These are phyloP conservation scores for Phytophthora hybrid DNA, from an alignment of 352 stramenopile genomes.

Conservation along the genomic window DNA sequence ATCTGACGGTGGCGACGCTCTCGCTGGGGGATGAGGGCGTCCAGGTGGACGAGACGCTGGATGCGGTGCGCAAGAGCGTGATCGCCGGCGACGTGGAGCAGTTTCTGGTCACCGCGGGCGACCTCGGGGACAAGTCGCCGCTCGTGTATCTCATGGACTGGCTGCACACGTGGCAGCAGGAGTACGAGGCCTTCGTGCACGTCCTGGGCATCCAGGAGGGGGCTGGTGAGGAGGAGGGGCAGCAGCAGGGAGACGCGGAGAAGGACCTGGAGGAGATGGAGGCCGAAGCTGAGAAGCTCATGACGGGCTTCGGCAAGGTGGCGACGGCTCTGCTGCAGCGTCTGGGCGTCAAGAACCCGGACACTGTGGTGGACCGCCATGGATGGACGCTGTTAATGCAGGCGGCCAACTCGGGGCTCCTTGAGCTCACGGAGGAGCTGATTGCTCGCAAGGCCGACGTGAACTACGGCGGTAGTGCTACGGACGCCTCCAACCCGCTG, in stretches of 20 bases:
- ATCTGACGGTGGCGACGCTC: slow-evolving; percentile 57
- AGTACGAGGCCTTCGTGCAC: slow-evolving; percentile 86
- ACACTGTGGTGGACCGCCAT: slow-evolving; percentile 72
- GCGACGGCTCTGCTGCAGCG: slow-evolving; percentile 58
- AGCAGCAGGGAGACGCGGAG: slow-evolving; percentile 43
- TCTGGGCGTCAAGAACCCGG: slow-evolving; percentile 45
- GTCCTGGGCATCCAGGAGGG: slow-evolving; percentile 70
- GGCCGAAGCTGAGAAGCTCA: slow-evolving; percentile 68
- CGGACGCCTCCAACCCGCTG: slow-evolving; percentile 64
- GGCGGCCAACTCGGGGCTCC: slow-evolving; percentile 77
- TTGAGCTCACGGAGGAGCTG: slow-evolving; percentile 63
- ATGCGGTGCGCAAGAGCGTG: slow-evolving; percentile 71
- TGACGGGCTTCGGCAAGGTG: slow-evolving; percentile 71
- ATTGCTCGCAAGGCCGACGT: slow-evolving; percentile 63
- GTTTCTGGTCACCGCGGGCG: slow-evolving; percentile 47
- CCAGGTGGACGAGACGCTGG: slow-evolving; percentile 49
- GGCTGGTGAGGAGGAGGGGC: slow-evolving; percentile 16
- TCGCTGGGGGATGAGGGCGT: slow-evolving; percentile 46
- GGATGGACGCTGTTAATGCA: slow-evolving; percentile 91
- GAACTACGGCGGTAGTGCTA: slow-evolving; percentile 59
- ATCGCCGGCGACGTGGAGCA: slow-evolving; percentile 55
- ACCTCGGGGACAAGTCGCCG: slow-evolving; percentile 45
- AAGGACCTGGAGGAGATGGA: slow-evolving; percentile 82
- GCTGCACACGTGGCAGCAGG: slow-evolving; percentile 88
- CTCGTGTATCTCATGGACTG: slow-evolving; percentile 86